These are phyloP conservation scores for Rhodotorula toruloides DNA, from an alignment of 768 basidiomycete genomes.

Conservation along the genomic window DNA sequence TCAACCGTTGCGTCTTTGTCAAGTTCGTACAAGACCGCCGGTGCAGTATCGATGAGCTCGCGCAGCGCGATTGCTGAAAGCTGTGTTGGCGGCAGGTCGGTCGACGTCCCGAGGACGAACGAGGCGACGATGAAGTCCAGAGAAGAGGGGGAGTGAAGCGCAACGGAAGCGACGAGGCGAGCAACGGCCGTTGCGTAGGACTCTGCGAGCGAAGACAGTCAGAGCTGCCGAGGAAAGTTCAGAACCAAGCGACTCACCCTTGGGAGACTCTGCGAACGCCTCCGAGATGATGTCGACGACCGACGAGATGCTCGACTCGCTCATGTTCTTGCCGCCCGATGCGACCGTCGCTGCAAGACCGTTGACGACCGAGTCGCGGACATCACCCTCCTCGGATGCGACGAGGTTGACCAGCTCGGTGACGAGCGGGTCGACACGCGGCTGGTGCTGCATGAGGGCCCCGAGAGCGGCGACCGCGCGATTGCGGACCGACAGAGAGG, in stretches of 20 bases:
- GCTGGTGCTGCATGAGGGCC: constrained; percentile 80
- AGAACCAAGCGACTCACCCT: constrained; percentile 20
- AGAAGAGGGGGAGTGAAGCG: constrained; percentile 4
- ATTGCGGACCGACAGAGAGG: constrained; percentile 70
- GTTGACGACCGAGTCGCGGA: constrained; percentile 67
- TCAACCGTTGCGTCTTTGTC: constrained; percentile 60
- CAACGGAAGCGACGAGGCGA: constrained; percentile 25
- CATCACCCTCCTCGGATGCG: constrained; percentile 55
- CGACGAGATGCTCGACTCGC: constrained; percentile 65
- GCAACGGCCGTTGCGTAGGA: constrained; percentile 30
- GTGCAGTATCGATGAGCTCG: constrained; percentile 46
- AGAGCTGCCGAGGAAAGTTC: constrained; percentile 50
- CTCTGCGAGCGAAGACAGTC: constrained; percentile 58
- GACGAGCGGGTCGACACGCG: constrained; percentile 82
- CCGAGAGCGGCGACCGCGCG: constrained; percentile 81
- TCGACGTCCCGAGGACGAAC: constrained; percentile 47
- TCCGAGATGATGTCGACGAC: constrained; percentile 72
- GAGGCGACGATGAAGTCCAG: constrained; percentile 19
- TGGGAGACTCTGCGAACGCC: constrained; percentile 63
- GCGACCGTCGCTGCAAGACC: constrained; percentile 69
- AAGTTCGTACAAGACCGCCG: constrained; percentile 63
- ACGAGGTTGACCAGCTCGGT: constrained; percentile 61
- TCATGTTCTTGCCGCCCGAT: constrained; percentile 68
- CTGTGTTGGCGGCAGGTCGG: constrained; percentile 63
- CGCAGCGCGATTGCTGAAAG: constrained; percentile 44